Percentiles rank a stretch among this genome's conserved stretches.
Conservation (phyloP, 75 land plant species). For the Cryptomeria japonica region DNA sequence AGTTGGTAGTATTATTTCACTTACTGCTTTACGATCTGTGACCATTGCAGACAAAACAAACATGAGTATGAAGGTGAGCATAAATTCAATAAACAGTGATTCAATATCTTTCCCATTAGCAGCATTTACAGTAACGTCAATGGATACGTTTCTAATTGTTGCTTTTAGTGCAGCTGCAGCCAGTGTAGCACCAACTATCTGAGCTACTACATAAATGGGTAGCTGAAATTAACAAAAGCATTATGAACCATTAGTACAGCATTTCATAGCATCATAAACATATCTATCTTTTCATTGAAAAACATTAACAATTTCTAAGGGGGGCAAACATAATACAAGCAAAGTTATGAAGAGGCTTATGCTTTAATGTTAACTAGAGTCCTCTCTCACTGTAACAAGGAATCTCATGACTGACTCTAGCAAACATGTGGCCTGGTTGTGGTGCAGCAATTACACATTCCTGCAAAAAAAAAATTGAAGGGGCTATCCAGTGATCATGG, state of each 20-base stretch:
- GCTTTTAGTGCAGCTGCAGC: conserved; percentile 19
- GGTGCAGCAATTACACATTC: too few species aligned
- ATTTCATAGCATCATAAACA: neutral
- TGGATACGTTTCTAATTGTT: conserved; percentile 14
- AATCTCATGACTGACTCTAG: too few species aligned
- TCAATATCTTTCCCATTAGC: conserved; percentile 39
- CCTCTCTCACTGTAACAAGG: too few species aligned
- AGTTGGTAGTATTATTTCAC: neutral
- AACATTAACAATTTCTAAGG: too few species aligned
- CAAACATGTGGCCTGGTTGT: too few species aligned
- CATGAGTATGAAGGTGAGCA: conserved; percentile 60
- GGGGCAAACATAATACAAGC: neutral
- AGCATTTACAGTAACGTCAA: conserved; percentile 32
- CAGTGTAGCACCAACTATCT: conserved; percentile 8
- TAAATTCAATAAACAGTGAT: conserved; percentile 55
- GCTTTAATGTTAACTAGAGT: neutral
- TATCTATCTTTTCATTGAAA: neutral
- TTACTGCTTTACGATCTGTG: conserved; percentile 56
- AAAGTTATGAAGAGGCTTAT: neutral
- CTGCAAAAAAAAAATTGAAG: too few species aligned
- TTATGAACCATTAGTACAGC: neutral
- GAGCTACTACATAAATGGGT: conserved; percentile 13
- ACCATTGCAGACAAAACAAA: conserved; percentile 70
- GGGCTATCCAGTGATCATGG: too few species aligned
- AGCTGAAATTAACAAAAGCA: neutral